Base-by-base conservation (phyloP, 192 early-diverging fungal genomes). In the Coemansia sp. region DNA sequence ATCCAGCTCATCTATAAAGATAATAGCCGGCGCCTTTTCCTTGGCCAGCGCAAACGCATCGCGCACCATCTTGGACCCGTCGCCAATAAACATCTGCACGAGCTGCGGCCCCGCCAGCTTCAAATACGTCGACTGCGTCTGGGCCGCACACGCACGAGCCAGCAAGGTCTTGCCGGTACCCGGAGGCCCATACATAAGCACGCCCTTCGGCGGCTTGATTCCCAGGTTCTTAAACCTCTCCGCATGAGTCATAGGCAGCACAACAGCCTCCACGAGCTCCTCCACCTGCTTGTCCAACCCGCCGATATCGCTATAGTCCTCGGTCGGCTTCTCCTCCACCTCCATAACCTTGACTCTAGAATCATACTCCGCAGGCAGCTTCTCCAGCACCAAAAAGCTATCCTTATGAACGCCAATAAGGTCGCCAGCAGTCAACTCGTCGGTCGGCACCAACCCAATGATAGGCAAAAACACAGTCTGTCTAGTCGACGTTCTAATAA, bases 321-420 rank as follows among this genome's bases (percentile, higher is more conserved):
- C 97, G 18, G 93, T 95, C 16, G 97, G 97, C 81, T 97, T 97
- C 74, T 98, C 97, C 60, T 98, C 97, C 6, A 98, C 97, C 78
- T 98, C 97, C 97, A 98, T 98, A 14, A 95, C 97, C 77, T 97
- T 97, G 39, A 97, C 97, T 47, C 97, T 87, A 28, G 94, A 93
- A 78, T 98, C 97, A 65, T 96, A 98, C 89, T 98, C 97, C 14
- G 95, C 90, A 4, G 97, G 97, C 54, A 98, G 85, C 72, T 89
- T 95, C 63, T 98, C 95, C 50, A 98, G 83, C 61, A 98, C 88
- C 71, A 98, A 76, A 68, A 91, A 97, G 70, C 90, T 92, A 85
- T 98, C 97, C 74, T 98, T 98, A 82, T 98, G 95, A 29, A 97
- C 94, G 65, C 95, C 97, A 74, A 98, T 93, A 50, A 98, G 83